Conservation (phyloP, 768 basidiomycete species). For the Kwoniella botswanensis region DNA sequence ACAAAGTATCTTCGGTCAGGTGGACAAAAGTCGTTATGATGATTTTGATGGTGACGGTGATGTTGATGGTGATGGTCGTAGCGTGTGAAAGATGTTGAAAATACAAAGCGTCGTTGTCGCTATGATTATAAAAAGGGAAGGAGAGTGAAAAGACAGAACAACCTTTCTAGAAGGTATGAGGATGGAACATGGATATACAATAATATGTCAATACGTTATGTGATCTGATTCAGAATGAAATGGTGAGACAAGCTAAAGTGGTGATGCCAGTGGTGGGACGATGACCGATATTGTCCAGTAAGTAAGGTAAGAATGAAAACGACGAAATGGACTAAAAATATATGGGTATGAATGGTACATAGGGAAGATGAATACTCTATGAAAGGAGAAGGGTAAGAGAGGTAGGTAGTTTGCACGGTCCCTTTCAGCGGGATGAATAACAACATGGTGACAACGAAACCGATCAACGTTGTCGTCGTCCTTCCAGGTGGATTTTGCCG, state of each 20-base stretch:
- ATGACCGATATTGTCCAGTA: background rate
- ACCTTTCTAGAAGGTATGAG: background rate
- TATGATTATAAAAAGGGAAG: background rate
- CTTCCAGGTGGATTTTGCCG: background rate
- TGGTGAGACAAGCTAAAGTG: background rate
- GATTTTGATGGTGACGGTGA: background rate
- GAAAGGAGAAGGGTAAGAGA: background rate
- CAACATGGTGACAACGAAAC: background rate
- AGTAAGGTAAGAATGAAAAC: background rate
- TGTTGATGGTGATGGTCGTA: constrained; percentile 1
- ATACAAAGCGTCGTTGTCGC: constrained; percentile 9
- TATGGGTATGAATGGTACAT: background rate
- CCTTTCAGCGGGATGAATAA: constrained; percentile 9
- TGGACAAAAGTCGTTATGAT: background rate
- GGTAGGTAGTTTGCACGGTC: constrained; percentile 7
- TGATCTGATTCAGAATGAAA: background rate
- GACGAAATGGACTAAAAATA: background rate
- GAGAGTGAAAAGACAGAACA: background rate
- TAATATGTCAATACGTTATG: too few relatives aligned
- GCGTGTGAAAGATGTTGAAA: background rate
- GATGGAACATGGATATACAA: background rate
- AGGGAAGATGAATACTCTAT: background rate
- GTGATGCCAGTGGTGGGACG: background rate
- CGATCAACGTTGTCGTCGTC: constrained; percentile 1
- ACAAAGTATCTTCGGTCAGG: background rate